These are phyloP conservation scores for Ophiostoma australiae DNA, from an alignment of 2,329 filamentous ascomycete species.

Conservation along the genomic window DNA sequence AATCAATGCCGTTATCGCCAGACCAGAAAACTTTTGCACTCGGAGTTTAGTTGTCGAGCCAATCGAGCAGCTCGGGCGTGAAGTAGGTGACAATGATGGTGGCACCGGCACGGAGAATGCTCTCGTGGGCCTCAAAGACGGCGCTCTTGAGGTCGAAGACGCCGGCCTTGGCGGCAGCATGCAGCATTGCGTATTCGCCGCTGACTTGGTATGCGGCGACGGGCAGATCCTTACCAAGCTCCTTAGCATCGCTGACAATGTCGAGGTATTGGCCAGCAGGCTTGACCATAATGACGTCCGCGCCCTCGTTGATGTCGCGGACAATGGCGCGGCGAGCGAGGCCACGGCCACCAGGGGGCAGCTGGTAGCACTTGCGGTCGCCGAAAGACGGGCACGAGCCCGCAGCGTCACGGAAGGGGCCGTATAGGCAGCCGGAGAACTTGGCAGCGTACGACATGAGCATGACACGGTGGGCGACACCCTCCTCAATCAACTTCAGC, in stretches of 20 bases:
- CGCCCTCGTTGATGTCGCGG: slow-evolving; percentile 86
- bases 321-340: slow-evolving; percentile 85
- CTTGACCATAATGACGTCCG: slow-evolving; percentile 99
- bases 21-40: neutral
- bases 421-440: slow-evolving; percentile 93
- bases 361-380: slow-evolving; percentile 93
- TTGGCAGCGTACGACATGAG: slow-evolving; percentile 99
- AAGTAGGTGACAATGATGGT: slow-evolving; percentile 95
- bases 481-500: slow-evolving; percentile 91
- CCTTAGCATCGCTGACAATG: slow-evolving; percentile 96
- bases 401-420: slow-evolving; percentile 93
- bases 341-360: slow-evolving; percentile 86
- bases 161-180: slow-evolving; percentile 89
- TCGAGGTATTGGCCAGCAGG: slow-evolving; percentile 93
- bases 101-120: slow-evolving; percentile 86
- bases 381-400: slow-evolving; percentile 88
- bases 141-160: slow-evolving; percentile 93
- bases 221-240: slow-evolving; percentile 84
- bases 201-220: slow-evolving; percentile 95
- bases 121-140: slow-evolving; percentile 91
- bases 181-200: slow-evolving; percentile 97
- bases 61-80: slow-evolving; percentile 71
- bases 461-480: slow-evolving; percentile 82
- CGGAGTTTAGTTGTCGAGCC: slow-evolving; percentile 40
- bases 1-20: neutral